Percentiles rank a stretch among this genome's conserved stretches.
phyloP scores from a whole-genome alignment of 768 basidiomycete genomes.

The Chalciporus piperatus region DNA sequence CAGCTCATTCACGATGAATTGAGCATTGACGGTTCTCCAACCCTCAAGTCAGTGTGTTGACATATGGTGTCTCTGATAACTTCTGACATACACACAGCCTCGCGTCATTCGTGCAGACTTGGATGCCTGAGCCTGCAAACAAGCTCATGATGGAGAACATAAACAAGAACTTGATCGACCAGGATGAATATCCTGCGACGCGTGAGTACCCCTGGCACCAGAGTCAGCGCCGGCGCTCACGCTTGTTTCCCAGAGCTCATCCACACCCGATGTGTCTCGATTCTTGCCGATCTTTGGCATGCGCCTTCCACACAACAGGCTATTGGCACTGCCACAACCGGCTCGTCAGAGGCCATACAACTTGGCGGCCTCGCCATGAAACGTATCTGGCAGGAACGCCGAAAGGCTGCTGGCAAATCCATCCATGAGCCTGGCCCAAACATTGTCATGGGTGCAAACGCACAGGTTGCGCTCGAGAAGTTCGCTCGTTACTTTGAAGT shows the following conservation, averaged over 20 bases:
- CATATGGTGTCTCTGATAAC: neutral
- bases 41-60: conserved; percentile 42
- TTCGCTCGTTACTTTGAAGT: conserved; percentile 69
- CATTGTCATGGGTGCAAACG: conserved; percentile 65
- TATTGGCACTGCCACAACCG: conserved; percentile 69
- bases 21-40: conserved; percentile 50
- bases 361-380: conserved; percentile 74
- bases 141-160: conserved; percentile 64
- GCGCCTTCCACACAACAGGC: conserved; percentile 53
- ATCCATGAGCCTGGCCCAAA: conserved; percentile 66
- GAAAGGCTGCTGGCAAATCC: conserved; percentile 62
- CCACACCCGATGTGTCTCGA: conserved; percentile 47
- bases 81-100: conserved; percentile 32
- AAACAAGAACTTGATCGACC: conserved; percentile 66
- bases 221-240: neutral
- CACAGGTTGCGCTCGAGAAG: conserved; percentile 69
- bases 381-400: conserved; percentile 64
- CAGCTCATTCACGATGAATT: conserved; percentile 66
- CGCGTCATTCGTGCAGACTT: conserved; percentile 67
- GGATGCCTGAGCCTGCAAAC: conserved; percentile 52
- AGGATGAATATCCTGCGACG: conserved; percentile 66
- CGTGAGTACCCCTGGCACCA: conserved; percentile 27
- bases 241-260: conserved; percentile 34
- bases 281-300: conserved; percentile 68
- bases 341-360: conserved; percentile 69